Conservation (phyloP, 2,329 filamentous ascomycete species). For the Fusarium denticulatum region DNA sequence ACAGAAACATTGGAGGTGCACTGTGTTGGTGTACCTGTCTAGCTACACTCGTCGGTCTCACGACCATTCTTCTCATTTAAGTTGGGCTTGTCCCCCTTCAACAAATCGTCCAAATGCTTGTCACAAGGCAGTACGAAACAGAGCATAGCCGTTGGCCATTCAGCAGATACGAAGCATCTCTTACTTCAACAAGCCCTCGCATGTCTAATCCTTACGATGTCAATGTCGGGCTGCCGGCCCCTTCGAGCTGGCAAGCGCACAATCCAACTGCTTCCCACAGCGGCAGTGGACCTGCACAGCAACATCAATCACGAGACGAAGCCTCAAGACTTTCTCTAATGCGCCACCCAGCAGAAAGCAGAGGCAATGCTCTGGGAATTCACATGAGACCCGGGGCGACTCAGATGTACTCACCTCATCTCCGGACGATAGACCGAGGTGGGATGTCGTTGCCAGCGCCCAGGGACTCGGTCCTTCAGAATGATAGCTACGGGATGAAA, state of each 20-base stretch:
- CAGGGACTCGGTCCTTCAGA: conserved; percentile 3
- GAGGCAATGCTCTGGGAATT: conserved; percentile 65
- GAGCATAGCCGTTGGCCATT: conserved; percentile 66
- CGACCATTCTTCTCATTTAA: conserved; percentile 21
- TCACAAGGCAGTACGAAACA: conserved; percentile 63
- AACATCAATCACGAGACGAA: conserved; percentile 56
- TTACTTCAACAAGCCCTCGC: conserved; percentile 60
- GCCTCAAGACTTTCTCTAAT: conserved; percentile 18
- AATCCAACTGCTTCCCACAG: conserved; percentile 61
- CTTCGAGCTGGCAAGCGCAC: conserved; percentile 67
- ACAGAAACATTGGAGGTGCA: conserved; percentile 25
- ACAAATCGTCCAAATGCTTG: conserved; percentile 55
- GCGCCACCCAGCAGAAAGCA: conserved; percentile 48
- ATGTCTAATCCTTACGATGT: conserved; percentile 67
- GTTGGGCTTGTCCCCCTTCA: conserved; percentile 5
- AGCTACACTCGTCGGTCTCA: conserved; percentile 18
- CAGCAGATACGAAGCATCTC: conserved; percentile 61
- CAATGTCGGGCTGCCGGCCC: conserved; percentile 57
- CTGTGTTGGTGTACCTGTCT: conserved; percentile 36
- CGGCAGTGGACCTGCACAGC: conserved; percentile 57
- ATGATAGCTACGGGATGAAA: conserved; percentile 16
- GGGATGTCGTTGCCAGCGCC: conserved; percentile 4
- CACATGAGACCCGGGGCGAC: conserved; percentile 67
- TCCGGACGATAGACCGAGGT: conserved; percentile 3
- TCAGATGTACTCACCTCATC: conserved; percentile 8